Percentiles rank a stretch among this genome's conserved stretches.
Conservation (phyloP, 2,329 filamentous ascomycete genomes). For the Dactylellina sp. region DNA sequence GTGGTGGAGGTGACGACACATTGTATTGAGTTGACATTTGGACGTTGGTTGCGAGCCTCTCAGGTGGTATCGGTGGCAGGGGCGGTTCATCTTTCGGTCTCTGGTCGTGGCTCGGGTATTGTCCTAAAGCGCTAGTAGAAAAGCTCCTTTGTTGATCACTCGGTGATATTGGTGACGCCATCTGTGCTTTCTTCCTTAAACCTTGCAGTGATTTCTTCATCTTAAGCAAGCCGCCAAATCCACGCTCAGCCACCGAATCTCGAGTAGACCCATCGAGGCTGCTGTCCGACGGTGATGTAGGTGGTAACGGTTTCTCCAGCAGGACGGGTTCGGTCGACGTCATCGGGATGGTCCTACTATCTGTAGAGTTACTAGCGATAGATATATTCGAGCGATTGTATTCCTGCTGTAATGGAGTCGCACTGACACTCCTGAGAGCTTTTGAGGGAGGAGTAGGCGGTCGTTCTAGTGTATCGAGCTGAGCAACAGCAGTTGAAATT, state of each 20-base stretch:
- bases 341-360: slow-evolving; percentile 15
- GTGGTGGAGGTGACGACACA: slow-evolving; percentile 32
- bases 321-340: slow-evolving; percentile 26
- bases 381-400: slow-evolving; percentile 43
- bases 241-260: slow-evolving; percentile 41
- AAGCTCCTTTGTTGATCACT: slow-evolving; percentile 47
- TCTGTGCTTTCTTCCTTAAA: slow-evolving; percentile 50
- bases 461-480: slow-evolving; percentile 26
- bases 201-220: slow-evolving; percentile 56
- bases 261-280: slow-evolving; percentile 34
- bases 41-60: slow-evolving; percentile 22
- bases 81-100: slow-evolving; percentile 40
- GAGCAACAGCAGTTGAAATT: slow-evolving; percentile 4
- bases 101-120: slow-evolving; percentile 24
- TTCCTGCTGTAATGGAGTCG: slow-evolving; percentile 23
- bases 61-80: slow-evolving; percentile 51
- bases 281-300: slow-evolving; percentile 21
- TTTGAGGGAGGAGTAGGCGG: slow-evolving; percentile 52
- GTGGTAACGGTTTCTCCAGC: slow-evolving; percentile 46
- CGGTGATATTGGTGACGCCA: slow-evolving; percentile 45
- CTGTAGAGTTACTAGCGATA: slow-evolving; percentile 33
- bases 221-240: slow-evolving; percentile 53
- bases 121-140: slow-evolving; percentile 31
- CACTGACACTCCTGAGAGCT: slow-evolving; percentile 23
- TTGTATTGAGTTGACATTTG: slow-evolving; percentile 23